phyloP scores from a whole-genome alignment of 179 eudicot genomes.

The Monotropa hypopitys region DNA sequence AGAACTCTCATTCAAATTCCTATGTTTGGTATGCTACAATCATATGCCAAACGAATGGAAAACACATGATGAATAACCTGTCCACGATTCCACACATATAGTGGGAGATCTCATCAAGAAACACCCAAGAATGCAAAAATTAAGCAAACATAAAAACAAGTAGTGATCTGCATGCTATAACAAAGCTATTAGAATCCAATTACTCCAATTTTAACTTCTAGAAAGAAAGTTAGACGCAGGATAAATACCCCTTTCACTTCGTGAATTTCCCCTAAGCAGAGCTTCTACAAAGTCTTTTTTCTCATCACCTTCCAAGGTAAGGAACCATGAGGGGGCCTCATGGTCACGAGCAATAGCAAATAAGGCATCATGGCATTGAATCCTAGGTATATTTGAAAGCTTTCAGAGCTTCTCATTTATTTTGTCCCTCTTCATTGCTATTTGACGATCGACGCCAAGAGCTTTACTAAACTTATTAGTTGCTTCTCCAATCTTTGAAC shows the following conservation, averaged over 20 bases:
- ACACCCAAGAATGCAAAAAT: too few relatives aligned
- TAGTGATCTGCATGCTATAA: too few relatives aligned
- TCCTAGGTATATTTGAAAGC: background rate
- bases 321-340: background rate
- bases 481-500: background rate
- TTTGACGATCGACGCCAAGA: background rate
- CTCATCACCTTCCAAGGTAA: background rate
- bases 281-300: background rate
- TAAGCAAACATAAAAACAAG: too few relatives aligned
- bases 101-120: too few relatives aligned
- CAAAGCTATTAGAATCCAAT: too few relatives aligned
- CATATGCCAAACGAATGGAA: too few relatives aligned
- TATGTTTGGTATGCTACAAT: background rate
- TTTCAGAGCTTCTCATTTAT: background rate
- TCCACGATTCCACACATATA: too few relatives aligned
- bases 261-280: background rate
- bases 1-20: background rate
- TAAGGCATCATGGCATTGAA: background rate
- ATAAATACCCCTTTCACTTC: too few relatives aligned
- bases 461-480: background rate
- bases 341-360: background rate
- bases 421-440: background rate
- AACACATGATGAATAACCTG: too few relatives aligned
- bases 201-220: too few relatives aligned
- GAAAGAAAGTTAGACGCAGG: too few relatives aligned